Percentiles rank a stretch among this genome's conserved stretches.
These are phyloP conservation scores for Isatis lusitanica DNA, from an alignment of 441 rosid genomes.

Conservation along the genomic window DNA sequence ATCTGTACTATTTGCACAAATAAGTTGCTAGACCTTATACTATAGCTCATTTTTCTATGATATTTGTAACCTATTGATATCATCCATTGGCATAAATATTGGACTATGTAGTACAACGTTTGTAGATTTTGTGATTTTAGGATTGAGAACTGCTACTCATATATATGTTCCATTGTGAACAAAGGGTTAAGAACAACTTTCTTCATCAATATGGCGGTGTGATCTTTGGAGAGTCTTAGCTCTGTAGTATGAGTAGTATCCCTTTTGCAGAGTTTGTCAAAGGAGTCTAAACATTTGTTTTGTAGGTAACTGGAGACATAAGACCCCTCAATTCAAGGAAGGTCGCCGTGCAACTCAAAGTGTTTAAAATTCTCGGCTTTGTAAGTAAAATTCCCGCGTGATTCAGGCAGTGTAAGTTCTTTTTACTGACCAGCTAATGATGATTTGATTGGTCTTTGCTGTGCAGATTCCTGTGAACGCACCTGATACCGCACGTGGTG, in stretches of 20 bases:
- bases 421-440: background rate
- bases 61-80: background rate
- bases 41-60: background rate
- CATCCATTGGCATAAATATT: background rate
- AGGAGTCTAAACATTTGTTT: background rate
- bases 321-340: slow-evolving; percentile 71
- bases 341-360: slow-evolving; percentile 79
- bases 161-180: background rate
- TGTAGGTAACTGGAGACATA: slow-evolving; percentile 83
- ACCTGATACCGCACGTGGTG: slow-evolving; percentile 81
- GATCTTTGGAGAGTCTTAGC: background rate
- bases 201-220: background rate
- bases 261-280: background rate
- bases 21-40: background rate
- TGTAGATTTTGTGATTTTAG: background rate
- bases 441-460: slow-evolving; percentile 15
- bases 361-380: slow-evolving; percentile 74
- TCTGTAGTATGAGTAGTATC: background rate
- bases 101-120: background rate
- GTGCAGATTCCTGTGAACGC: slow-evolving; percentile 81
- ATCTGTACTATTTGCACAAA: background rate
- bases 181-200: background rate
- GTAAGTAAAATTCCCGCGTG: slow-evolving; percentile 45
- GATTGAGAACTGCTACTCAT: background rate
- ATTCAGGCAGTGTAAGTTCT: background rate